Percentiles rank a stretch among this genome's conserved stretches.
These are phyloP conservation scores for Serendipita sp. DNA, from an alignment of 768 basidiomycete genomes.

Conservation along the genomic window DNA sequence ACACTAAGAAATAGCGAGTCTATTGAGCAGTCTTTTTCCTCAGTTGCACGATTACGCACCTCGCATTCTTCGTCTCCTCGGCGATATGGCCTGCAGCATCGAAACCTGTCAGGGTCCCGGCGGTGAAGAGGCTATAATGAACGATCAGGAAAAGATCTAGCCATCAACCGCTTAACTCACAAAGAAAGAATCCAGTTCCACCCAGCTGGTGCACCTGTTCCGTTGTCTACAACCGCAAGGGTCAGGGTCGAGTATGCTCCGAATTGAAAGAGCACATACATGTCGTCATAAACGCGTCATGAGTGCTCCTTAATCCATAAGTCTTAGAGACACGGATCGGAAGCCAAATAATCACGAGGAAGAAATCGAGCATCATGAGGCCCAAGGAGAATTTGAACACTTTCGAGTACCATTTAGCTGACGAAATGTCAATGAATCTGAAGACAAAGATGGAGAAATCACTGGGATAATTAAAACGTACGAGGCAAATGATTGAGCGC, in stretches of 20 bases:
- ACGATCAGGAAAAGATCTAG: neutral
- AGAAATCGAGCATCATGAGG: constrained; percentile 73
- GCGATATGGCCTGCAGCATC: constrained; percentile 81
- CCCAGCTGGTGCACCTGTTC: constrained; percentile 67
- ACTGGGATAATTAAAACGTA: constrained; percentile 15
- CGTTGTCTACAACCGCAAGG: constrained; percentile 44
- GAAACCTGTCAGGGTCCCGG: constrained; percentile 80
- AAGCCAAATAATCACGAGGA: constrained; percentile 80
- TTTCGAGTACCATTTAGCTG: constrained; percentile 37
- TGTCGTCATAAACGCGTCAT: constrained; percentile 69
- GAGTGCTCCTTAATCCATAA: constrained; percentile 74
- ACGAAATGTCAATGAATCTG: neutral
- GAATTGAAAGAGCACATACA: constrained; percentile 31
- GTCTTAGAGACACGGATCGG: constrained; percentile 81
- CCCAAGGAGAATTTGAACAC: constrained; percentile 64
- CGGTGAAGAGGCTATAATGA: constrained; percentile 53
- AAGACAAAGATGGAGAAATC: neutral
- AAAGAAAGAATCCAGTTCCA: constrained; percentile 91
- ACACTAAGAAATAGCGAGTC: constrained; percentile 30
- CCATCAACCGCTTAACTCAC: constrained; percentile 26
- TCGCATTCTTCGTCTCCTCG: constrained; percentile 77
- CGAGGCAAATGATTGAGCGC: constrained; percentile 79
- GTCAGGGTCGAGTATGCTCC: neutral
- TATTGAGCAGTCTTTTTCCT: neutral
- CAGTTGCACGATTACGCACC: constrained; percentile 21